Conservation (phyloP, 306 rosid genomes). For the Medicago truncatula region DNA sequence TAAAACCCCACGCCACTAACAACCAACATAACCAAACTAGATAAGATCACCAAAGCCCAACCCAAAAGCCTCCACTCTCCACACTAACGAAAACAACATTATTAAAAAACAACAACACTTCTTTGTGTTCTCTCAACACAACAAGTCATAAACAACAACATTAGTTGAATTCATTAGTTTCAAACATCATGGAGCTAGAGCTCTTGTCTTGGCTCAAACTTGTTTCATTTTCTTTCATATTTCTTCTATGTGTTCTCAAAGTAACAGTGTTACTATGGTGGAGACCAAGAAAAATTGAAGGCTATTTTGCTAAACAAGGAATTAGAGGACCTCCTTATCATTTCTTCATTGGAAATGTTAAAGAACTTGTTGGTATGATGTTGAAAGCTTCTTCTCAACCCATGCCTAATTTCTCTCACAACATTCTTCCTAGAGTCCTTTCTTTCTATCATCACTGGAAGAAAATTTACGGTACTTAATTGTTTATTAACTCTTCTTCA, state of each 20-base stretch:
- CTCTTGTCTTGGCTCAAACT: slow-evolving; percentile 58
- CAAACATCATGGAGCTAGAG: slow-evolving; percentile 49
- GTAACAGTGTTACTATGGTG: slow-evolving; percentile 74
- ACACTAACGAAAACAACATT: background rate
- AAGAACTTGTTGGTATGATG: slow-evolving; percentile 82
- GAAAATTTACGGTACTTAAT: slow-evolving; percentile 70
- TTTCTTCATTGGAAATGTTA: slow-evolving; percentile 93
- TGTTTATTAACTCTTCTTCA: no score
- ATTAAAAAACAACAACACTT: background rate
- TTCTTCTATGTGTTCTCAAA: slow-evolving; percentile 50
- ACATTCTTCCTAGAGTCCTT: slow-evolving; percentile 94
- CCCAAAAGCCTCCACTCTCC: slow-evolving; percentile 42
- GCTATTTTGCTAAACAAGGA: slow-evolving; percentile 82
- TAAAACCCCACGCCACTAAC: slow-evolving; percentile 63
- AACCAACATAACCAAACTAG: slow-evolving; percentile 57
- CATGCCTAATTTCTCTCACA: slow-evolving; percentile 83
- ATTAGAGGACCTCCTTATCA: slow-evolving; percentile 95
- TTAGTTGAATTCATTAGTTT: background rate
- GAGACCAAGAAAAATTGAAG: slow-evolving; percentile 79
- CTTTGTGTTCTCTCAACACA: background rate
- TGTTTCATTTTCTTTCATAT: slow-evolving; percentile 33
- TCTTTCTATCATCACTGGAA: slow-evolving; percentile 98
- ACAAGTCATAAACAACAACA: background rate
- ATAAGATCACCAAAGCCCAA: slow-evolving; percentile 45
- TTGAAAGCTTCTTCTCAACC: slow-evolving; percentile 88